Base-by-base conservation (phyloP, 169 alveolate species). In the Ichthyophthirius multifiliis region DNA sequence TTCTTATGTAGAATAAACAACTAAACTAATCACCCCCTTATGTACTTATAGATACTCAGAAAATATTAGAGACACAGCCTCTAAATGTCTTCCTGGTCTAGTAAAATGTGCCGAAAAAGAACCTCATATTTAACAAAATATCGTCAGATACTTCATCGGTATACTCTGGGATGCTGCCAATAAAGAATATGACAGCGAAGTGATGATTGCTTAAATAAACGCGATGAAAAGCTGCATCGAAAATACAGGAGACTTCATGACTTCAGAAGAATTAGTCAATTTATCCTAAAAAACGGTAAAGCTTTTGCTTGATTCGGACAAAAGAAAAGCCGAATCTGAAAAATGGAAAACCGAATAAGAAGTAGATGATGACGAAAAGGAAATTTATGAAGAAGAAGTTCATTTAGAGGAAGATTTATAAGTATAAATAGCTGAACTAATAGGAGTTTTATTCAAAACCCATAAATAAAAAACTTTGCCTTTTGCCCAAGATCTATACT, bases 391-490 rank as follows among this genome's bases (percentile, higher is more conserved):
- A 39, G 86, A 85, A 32, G 91, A 90, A 45, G 86, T 76, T 27
- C 86, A 86, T 31, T 93, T 87, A 37, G 83, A 76, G 41, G 95
- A 92, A 80, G 95, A 94, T 48, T 65, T 91, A 5, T 92, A 90
- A 27, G 83, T 91, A 0, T 79, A 91, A 2, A 83, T 92, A 71
- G 89, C 95, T 46, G 97, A 94, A 75, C 83, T 90, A 4, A 77
- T 91, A 47, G 96, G 97, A 55, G 86, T 92, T 23, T 64, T 94
- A 62, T 92, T 94, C 84, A 90, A 94, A 75, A 92, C 97, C n/a
- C 97, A 94, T 82, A 83, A 76, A 37, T 85, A 76, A 34, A 81
- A 65, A 43, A 79, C 87, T 30, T 71, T 65, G 30, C 84, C 71
- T 75, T 74, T 94, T 10, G 88, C 87, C 23, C 62, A 83, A 23